These are phyloP conservation scores for Galerina sulciceps DNA, from an alignment of 768 basidiomycete genomes.

Conservation along the genomic window DNA sequence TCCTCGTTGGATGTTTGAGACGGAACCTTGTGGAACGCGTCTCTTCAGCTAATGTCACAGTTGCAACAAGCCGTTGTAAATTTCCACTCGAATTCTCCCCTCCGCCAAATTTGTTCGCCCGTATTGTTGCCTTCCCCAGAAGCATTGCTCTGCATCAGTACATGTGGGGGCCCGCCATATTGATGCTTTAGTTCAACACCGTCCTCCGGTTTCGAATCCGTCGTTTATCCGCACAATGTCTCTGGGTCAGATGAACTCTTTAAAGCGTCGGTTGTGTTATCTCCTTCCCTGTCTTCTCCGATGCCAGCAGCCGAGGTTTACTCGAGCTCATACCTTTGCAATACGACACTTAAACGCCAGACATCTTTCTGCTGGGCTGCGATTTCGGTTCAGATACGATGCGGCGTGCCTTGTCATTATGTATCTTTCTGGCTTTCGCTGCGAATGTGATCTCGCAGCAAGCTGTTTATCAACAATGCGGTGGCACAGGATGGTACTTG, in stretches of 20 bases:
- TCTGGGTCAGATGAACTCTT: conserved; percentile 6
- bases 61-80: no score
- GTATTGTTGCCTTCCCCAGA: neutral
- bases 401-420: conserved; percentile 15
- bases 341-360: conserved; percentile 6
- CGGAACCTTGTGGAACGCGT: no score
- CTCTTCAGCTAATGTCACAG: no score
- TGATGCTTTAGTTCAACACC: neutral
- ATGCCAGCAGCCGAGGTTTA: conserved; percentile 21
- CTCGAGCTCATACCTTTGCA: conserved; percentile 9
- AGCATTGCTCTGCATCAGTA: neutral
- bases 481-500: conserved; percentile 51
- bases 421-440: conserved; percentile 26
- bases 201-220: conserved; percentile 19
- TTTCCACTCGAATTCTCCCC: no score
- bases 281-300: conserved; percentile 7
- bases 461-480: conserved; percentile 49
- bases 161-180: neutral
- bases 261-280: conserved; percentile 2
- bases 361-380: neutral
- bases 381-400: conserved; percentile 1
- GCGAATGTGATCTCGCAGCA: conserved; percentile 39
- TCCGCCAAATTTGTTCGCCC: no score
- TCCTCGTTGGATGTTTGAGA: no score
- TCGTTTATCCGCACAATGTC: conserved; percentile 26